Conservation (phyloP, 1,284 basidiomycete species). For the Ustilago trichophora region DNA sequence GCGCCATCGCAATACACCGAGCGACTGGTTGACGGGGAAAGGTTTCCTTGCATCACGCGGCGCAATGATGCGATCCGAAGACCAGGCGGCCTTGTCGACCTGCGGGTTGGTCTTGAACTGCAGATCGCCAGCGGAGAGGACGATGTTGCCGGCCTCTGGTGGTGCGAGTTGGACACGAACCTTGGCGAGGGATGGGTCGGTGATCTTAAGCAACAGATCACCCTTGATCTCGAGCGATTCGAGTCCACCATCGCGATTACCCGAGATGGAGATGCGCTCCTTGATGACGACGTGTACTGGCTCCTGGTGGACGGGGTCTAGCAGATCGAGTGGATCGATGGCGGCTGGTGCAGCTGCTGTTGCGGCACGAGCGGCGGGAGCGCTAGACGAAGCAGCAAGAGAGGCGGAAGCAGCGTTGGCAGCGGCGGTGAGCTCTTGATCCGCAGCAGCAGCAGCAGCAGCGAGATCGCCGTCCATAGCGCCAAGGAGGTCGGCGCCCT, state of each 20-base stretch:
- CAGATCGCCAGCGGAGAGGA: constrained; percentile 75
- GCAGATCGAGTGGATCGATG: constrained; percentile 55
- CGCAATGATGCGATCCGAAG: constrained; percentile 75
- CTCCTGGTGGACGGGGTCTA: constrained; percentile 81
- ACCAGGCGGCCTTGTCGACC: constrained; percentile 83
- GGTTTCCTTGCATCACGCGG: constrained; percentile 83
- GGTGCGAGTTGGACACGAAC: constrained; percentile 77
- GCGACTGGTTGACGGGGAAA: constrained; percentile 85
- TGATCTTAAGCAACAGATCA: constrained; percentile 88
- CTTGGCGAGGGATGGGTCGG: constrained; percentile 79
- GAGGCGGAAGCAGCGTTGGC: constrained; percentile 68
- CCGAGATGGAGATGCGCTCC: constrained; percentile 81
- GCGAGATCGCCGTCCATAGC: constrained; percentile 73
- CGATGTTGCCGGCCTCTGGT: constrained; percentile 69
- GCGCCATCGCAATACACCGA: constrained; percentile 87
- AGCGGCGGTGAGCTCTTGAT: constrained; percentile 66
- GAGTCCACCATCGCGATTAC: constrained; percentile 89
- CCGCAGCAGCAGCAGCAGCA: constrained; percentile 65
- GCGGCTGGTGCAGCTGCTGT: constrained; percentile 69
- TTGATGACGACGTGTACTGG: constrained; percentile 86
- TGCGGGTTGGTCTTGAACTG: constrained; percentile 96
- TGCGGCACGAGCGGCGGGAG: constrained; percentile 43
- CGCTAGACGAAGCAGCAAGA: constrained; percentile 40
- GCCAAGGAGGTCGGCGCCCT: constrained; percentile 84
- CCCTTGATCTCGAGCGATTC: constrained; percentile 90